A percentile compares a stretch with the other conserved stretches of the same genome.
phyloP scores from a whole-genome alignment of 164 flowering plant species.

The Brasenia schreberi region DNA sequence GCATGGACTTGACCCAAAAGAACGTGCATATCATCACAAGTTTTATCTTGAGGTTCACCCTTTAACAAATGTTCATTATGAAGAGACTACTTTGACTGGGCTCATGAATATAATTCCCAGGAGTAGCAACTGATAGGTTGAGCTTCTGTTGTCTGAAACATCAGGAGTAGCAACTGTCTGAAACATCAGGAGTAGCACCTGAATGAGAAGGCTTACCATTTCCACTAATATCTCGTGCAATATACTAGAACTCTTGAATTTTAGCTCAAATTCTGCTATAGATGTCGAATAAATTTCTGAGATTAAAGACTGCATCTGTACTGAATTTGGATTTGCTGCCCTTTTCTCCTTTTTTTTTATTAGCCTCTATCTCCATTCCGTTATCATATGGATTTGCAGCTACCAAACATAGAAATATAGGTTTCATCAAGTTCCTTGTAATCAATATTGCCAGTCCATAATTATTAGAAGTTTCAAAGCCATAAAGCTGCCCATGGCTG shows the following conservation, averaged over 20 bases:
- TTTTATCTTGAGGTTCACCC: slow-evolving; percentile 10
- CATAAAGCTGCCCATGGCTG: too few species aligned
- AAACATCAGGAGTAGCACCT: too few species aligned
- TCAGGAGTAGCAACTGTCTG: slow-evolving; percentile 12
- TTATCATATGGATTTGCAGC: too few species aligned
- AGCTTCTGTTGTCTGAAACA: slow-evolving; percentile 2
- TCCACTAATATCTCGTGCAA: slow-evolving; percentile 35
- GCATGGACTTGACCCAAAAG: slow-evolving; percentile 41
- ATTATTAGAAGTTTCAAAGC: too few species aligned
- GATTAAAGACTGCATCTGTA: slow-evolving; percentile 61
- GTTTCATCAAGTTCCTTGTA: too few species aligned
- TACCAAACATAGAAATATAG: too few species aligned
- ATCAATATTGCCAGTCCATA: too few species aligned
- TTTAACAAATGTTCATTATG: slow-evolving; percentile 8
- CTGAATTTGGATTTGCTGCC: too few species aligned
- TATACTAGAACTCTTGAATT: slow-evolving; percentile 58
- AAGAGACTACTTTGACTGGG: too few species aligned
- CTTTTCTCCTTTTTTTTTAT: too few species aligned
- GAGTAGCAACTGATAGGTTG: neutral
- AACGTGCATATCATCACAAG: slow-evolving; percentile 17
- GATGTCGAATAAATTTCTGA: slow-evolving; percentile 57
- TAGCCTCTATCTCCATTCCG: too few species aligned
- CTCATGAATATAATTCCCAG: too few species aligned
- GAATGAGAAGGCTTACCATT: slow-evolving; percentile 17
- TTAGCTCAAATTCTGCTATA: slow-evolving; percentile 68